These are phyloP conservation scores for Verticillium longisporum DNA, from an alignment of 2,329 filamentous ascomycete species.

Conservation along the genomic window DNA sequence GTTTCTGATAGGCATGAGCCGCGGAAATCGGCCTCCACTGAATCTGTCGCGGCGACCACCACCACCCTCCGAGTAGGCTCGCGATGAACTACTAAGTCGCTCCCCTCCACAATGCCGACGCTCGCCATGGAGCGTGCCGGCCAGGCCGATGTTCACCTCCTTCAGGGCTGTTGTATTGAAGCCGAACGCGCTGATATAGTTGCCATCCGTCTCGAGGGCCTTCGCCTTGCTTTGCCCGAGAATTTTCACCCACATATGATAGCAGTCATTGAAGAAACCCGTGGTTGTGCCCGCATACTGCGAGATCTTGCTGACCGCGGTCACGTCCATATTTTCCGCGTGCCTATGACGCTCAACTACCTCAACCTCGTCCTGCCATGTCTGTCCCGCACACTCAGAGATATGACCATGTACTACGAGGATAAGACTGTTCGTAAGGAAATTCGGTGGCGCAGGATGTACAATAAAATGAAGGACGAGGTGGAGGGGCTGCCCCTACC, in stretches of 20 bases:
- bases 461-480: slow-evolving; percentile 46
- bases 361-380: slow-evolving; percentile 51
- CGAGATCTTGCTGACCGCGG: slow-evolving; percentile 49
- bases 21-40: neutral
- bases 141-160: slow-evolving; percentile 27
- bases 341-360: slow-evolving; percentile 46
- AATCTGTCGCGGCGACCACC: neutral
- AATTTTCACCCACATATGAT: slow-evolving; percentile 38
- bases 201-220: slow-evolving; percentile 37
- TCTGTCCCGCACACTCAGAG: slow-evolving; percentile 41
- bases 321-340: slow-evolving; percentile 40
- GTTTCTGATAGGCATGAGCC: neutral
- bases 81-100: neutral
- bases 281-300: slow-evolving; percentile 35
- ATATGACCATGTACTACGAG: slow-evolving; percentile 46
- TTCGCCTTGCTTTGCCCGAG: slow-evolving; percentile 38
- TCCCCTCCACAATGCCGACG: neutral
- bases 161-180: slow-evolving; percentile 48
- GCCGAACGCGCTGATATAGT: slow-evolving; percentile 45
- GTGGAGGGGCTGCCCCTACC: slow-evolving; percentile 42
- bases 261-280: slow-evolving; percentile 40
- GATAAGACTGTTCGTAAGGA: slow-evolving; percentile 39
- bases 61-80: slow-evolving; percentile 1
- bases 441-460: slow-evolving; percentile 53
- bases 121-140: slow-evolving; percentile 13